Percentiles rank a stretch among this genome's conserved stretches.
Conservation (phyloP, 139 green algal species). For the Coccomyxa sp. region DNA sequence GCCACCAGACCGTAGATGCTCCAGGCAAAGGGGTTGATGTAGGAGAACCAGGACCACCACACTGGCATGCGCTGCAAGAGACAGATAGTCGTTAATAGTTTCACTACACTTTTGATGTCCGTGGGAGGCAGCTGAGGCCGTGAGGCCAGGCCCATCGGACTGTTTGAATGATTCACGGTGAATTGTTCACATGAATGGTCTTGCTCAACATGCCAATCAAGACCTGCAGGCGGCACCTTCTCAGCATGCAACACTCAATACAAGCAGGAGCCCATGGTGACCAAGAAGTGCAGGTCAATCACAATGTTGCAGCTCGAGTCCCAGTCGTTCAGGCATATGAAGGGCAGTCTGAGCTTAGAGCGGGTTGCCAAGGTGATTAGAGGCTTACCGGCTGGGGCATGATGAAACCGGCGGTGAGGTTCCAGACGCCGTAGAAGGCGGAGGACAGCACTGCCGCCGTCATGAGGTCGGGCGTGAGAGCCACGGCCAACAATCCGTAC, state of each 20-base stretch:
- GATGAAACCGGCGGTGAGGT: slow-evolving; percentile 26
- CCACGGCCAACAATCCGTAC: slow-evolving; percentile 47
- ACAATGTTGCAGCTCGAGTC: no score
- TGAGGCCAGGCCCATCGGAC: no score
- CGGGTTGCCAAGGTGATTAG: neutral
- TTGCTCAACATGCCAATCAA: neutral
- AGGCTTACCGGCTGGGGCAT: slow-evolving; percentile 11
- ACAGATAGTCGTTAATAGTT: neutral
- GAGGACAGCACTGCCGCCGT: slow-evolving; percentile 7
- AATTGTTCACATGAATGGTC: no score
- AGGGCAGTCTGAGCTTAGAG: neutral
- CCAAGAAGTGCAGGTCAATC: no score
- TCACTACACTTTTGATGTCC: neutral
- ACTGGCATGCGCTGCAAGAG: slow-evolving; percentile 7
- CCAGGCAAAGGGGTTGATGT: slow-evolving; percentile 18
- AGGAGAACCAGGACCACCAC: slow-evolving; percentile 14
- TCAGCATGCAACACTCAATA: neutral
- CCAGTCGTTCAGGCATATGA: no score
- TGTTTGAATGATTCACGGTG: no score
- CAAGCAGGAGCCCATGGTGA: no score
- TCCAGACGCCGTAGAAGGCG: slow-evolving; percentile 20
- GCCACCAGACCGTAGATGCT: slow-evolving; percentile 23
- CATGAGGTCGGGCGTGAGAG: slow-evolving; percentile 37
- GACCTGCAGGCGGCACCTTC: neutral
- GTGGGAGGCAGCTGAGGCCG: no score